Percentiles rank a stretch among this genome's conserved stretches.
These are phyloP conservation scores for Sphagnum tenellum DNA, from an alignment of 225 moss, liverwort and hornwort species.

Conservation along the genomic window DNA sequence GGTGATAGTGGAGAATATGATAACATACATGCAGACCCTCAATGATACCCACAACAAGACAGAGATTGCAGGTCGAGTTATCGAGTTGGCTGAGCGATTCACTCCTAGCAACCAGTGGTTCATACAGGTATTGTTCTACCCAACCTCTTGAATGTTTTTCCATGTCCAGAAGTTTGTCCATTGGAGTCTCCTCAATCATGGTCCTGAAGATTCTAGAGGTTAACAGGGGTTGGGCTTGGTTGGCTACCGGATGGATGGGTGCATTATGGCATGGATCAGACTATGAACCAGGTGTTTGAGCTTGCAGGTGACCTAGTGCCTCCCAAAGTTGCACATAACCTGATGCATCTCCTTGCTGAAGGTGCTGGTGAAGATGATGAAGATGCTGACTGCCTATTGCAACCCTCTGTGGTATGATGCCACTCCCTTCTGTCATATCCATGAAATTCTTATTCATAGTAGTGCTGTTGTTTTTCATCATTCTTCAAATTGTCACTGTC, in stretches of 20 bases:
- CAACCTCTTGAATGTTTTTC: no score
- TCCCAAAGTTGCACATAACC: conserved; percentile 84
- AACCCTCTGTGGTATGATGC: conserved; percentile 72
- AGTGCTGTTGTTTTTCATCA: no score
- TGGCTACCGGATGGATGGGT: no score
- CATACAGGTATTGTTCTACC: conserved; percentile 51
- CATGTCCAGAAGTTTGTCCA: no score
- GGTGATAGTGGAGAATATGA: conserved; percentile 94
- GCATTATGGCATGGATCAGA: conserved; percentile 30
- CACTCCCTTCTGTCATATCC: no score
- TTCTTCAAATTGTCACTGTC: no score
- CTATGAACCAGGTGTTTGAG: conserved; percentile 99
- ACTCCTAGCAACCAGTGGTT: conserved; percentile 98
- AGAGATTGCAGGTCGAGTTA: conserved; percentile 89
- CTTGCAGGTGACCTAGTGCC: conserved; percentile 95
- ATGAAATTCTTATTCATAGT: no score
- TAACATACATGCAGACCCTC: conserved; percentile 76
- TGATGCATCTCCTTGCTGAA: conserved; percentile 94
- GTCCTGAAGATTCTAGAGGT: no score
- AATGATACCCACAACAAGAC: conserved; percentile 89
- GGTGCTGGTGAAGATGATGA: conserved; percentile 96
- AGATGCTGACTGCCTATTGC: conserved; percentile 83
- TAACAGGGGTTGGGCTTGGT: no score
- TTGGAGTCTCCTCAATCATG: no score
- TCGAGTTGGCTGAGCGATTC: conserved; percentile 92